A percentile compares a stretch with the other conserved stretches of the same genome.
These are phyloP conservation scores for Paspalum vaginatum DNA, from an alignment of 176 grass and related monocot genomes.

Conservation along the genomic window DNA sequence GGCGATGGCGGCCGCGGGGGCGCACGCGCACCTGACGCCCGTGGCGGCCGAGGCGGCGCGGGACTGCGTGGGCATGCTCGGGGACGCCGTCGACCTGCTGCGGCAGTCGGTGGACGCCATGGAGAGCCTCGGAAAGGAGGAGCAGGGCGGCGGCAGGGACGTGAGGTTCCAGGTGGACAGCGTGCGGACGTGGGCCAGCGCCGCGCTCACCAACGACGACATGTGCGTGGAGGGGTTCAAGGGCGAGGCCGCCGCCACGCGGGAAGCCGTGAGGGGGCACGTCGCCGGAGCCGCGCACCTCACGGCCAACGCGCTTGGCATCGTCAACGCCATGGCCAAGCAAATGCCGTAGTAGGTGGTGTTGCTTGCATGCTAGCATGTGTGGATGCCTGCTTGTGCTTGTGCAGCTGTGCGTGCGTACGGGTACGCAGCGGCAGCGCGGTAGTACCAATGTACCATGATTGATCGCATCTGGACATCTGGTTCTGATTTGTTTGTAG, in stretches of 20 bases:
- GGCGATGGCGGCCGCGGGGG: constrained; percentile 23
- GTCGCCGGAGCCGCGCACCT: constrained; percentile 54
- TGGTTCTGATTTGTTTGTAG: constrained; percentile 1
- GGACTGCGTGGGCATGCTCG: constrained; percentile 69
- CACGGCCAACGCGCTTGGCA: constrained; percentile 61
- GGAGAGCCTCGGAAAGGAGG: constrained; percentile 16
- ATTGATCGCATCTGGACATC: neutral
- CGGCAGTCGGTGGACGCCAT: constrained; percentile 54
- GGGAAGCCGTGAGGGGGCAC: constrained; percentile 41
- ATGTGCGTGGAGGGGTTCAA: constrained; percentile 76
- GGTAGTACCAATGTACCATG: no score
- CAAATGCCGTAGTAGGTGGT: constrained; percentile 1
- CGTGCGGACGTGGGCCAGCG: constrained; percentile 87
- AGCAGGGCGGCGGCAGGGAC: neutral
- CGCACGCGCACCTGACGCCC: constrained; percentile 35
- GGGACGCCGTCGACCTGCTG: constrained; percentile 59
- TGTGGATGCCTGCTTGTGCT: neutral
- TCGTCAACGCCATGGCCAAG: constrained; percentile 57
- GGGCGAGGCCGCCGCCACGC: constrained; percentile 27
- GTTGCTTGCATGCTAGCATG: neutral
- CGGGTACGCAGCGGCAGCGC: no score
- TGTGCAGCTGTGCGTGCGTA: neutral
- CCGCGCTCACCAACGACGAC: constrained; percentile 74
- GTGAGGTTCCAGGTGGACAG: constrained; percentile 53
- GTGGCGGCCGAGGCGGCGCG: constrained; percentile 48